Base-by-base conservation (phyloP, 495 filamentous ascomycete genomes). In the Lepraria neglecta region DNA sequence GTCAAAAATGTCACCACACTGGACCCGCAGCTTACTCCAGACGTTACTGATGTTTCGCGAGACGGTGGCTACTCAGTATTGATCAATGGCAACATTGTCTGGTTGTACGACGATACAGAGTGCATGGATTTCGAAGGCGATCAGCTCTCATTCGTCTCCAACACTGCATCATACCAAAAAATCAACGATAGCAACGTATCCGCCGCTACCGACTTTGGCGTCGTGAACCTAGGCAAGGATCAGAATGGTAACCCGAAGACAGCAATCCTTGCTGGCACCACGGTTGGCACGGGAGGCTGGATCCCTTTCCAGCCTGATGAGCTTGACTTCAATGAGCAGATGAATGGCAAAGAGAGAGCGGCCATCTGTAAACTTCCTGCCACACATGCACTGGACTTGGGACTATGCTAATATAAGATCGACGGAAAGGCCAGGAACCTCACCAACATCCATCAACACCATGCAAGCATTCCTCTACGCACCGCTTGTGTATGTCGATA, bases 71-170 rank as follows among this genome's bases (percentile, higher is more conserved):
- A 70, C 31, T 68, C 68, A 14, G 64, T 47, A 27, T 50, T 69
- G 59, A 59, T 70, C 47, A 64, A 65, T 48, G 62, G 50, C 14
- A 60, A 65, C 30, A 68, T 70, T 50, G 57, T 70, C 44, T 70
- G 68, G 68, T 56, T 69, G 11, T 70, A 70, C 56, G 67, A 70
- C 44, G 68, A 70, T 48, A 70, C 68, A 42, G 68, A 70, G 51
- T 70, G 68, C 51, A 56, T 69, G 35, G 65, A 67, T 50, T 28
- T 1, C 3, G 30, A 63, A 35, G 67, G 68, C 6, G 55, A 52
- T 10, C 68, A 70, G 19, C 59, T 70, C 14, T 70, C 67, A 15
- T 70, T 70, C 35, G 58, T 70, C 60, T 70, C 67, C 15, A 70
- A 70, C 30, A 70, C 68, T 27, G 68, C 68, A 24, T 65, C 68